A percentile compares a stretch with the other conserved stretches of the same genome.
These are phyloP conservation scores for Lipomyces sp. DNA, from an alignment of 805 yeast genomes.

Conservation along the genomic window DNA sequence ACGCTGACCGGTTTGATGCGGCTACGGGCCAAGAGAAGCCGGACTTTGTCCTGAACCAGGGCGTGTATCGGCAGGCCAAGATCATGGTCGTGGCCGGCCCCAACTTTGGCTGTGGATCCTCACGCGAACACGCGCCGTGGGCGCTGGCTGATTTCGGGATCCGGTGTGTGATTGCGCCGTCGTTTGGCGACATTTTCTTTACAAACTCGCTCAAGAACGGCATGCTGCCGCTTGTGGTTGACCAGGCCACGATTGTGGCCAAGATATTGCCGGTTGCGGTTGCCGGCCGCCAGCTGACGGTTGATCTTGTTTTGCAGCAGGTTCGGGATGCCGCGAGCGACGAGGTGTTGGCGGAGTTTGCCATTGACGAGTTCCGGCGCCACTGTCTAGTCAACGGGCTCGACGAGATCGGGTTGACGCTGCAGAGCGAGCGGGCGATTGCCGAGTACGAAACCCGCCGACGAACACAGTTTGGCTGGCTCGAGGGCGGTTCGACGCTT, in stretches of 20 bases:
- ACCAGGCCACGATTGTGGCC: slow-evolving; percentile 69
- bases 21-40: slow-evolving; percentile 57
- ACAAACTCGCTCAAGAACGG: slow-evolving; percentile 97
- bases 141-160: slow-evolving; percentile 98
- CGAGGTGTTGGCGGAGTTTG: slow-evolving; percentile 81
- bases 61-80: slow-evolving; percentile 78
- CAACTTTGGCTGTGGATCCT: slow-evolving; percentile 98
- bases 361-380: slow-evolving; percentile 88
- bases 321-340: slow-evolving; percentile 64
- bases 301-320: slow-evolving; percentile 87
- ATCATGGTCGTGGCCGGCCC: slow-evolving; percentile 92
- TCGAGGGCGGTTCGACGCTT: slow-evolving; percentile 44
- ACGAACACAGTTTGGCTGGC: slow-evolving; percentile 79
- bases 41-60: slow-evolving; percentile 85
- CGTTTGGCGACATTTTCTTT: slow-evolving; percentile 97
- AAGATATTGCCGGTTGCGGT: slow-evolving; percentile 82
- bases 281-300: slow-evolving; percentile 69
- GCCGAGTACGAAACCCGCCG: slow-evolving; percentile 74
- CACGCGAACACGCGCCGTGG: slow-evolving; percentile 99
- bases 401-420: slow-evolving; percentile 94
- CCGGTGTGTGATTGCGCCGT: slow-evolving; percentile 93
- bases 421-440: slow-evolving; percentile 84
- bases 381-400: slow-evolving; percentile 93
- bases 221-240: slow-evolving; percentile 87
- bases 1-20: slow-evolving; percentile 76